Evolutionary conservation across 2,329 filamentous ascomycete genomes (phyloP).

Genomic region (Arthroderma sp.): DNA sequence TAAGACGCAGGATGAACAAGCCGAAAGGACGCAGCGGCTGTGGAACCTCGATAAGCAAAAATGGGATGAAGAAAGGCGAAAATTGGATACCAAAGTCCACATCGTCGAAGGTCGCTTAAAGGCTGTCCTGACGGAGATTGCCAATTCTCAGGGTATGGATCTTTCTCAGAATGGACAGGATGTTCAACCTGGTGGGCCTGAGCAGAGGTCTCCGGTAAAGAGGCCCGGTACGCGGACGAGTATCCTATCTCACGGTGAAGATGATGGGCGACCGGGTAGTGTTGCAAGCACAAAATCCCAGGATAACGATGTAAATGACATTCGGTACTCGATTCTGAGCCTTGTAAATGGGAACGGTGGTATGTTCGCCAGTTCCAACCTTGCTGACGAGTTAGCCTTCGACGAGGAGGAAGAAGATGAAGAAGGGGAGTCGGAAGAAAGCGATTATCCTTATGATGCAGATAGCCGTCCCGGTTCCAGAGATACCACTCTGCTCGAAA

Average conservation of each 20-base stretch:
- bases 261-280: conserved; percentile 45
- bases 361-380: conserved; percentile 50
- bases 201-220: no score
- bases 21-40: conserved; percentile 59
- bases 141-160: conserved; percentile 21
- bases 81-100: conserved; percentile 71
- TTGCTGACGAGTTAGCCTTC: conserved; percentile 84
- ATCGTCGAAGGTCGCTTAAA: conserved; percentile 81
- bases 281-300: conserved; percentile 39
- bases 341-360: conserved; percentile 38
- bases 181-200: background rate
- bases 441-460: conserved; percentile 11
- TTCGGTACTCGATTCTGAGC: conserved; percentile 56
- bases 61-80: conserved; percentile 75
- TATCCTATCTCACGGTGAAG: conserved; percentile 57
- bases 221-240: conserved; percentile 38
- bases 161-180: conserved; percentile 7
- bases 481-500: no score
- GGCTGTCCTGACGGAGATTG: conserved; percentile 71
- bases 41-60: conserved; percentile 74
- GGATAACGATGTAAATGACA: conserved; percentile 37
- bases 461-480: conserved; percentile 18
- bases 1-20: conserved; percentile 69
- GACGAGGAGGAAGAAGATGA: conserved; percentile 57
- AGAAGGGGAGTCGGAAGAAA: conserved; percentile 21